Percentiles rank a stretch among this genome's conserved stretches.
These are phyloP conservation scores for Phytophthora melonis DNA, from an alignment of 352 stramenopile genomes.

Conservation along the genomic window DNA sequence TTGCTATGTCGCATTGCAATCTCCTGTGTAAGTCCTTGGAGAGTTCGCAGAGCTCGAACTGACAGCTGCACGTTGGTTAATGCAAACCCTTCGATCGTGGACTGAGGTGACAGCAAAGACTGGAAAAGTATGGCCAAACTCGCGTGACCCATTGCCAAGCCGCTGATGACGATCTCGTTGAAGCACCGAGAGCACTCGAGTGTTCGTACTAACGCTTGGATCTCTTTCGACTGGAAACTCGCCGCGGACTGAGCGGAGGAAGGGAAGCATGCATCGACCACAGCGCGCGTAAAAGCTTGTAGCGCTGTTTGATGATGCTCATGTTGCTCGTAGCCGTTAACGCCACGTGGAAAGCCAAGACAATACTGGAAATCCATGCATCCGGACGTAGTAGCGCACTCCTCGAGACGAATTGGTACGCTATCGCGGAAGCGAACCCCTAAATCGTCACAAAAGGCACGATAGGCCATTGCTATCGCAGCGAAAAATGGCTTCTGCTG, in stretches of 20 bases:
- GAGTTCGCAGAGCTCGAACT: slow-evolving; percentile 43
- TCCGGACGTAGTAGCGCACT: slow-evolving; percentile 50
- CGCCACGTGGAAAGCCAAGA: slow-evolving; percentile 45
- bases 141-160: slow-evolving; percentile 51
- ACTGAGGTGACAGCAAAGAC: slow-evolving; percentile 48
- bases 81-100: slow-evolving; percentile 47
- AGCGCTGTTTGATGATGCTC: slow-evolving; percentile 22
- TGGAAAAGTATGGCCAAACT: slow-evolving; percentile 65
- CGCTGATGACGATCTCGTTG: slow-evolving; percentile 57
- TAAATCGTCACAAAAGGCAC: slow-evolving; percentile 72
- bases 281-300: slow-evolving; percentile 17
- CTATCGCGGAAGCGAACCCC: slow-evolving; percentile 55
- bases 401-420: slow-evolving; percentile 52
- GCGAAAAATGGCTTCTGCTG: slow-evolving; percentile 29
- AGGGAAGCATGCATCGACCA: slow-evolving; percentile 26
- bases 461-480: slow-evolving; percentile 59
- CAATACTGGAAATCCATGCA: slow-evolving; percentile 78
- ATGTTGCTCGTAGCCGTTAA: slow-evolving; percentile 42
- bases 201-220: slow-evolving; percentile 54
- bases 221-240: slow-evolving; percentile 48
- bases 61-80: slow-evolving; percentile 64
- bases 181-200: slow-evolving; percentile 56
- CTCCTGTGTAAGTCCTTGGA: slow-evolving; percentile 68
- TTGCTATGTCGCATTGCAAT: slow-evolving; percentile 52
- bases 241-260: slow-evolving; percentile 23